These are phyloP conservation scores for Labyrinthula sp. DNA, from an alignment of 352 stramenopile species.

Conservation along the genomic window DNA sequence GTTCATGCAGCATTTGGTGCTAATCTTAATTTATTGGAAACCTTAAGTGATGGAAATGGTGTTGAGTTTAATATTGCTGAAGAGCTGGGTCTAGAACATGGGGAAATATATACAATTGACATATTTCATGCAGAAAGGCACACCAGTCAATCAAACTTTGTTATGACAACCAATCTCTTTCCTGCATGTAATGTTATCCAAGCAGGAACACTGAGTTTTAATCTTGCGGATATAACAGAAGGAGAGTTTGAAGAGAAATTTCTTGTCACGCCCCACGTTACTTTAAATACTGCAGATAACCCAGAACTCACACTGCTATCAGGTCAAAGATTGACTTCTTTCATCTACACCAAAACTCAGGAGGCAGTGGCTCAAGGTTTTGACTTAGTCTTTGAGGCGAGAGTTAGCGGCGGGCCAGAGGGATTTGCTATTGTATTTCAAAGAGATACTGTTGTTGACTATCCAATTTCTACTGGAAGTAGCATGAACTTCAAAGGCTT, in stretches of 20 bases:
- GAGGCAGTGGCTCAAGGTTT: too few relatives aligned
- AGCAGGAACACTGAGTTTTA: too few relatives aligned
- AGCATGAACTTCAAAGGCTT: not conserved
- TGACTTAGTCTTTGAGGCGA: conserved; percentile 4
- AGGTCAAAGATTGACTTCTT: too few relatives aligned
- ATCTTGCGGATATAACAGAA: not conserved
- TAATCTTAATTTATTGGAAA: not conserved
- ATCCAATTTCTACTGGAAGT: not conserved
- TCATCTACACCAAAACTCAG: too few relatives aligned
- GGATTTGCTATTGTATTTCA: conserved; percentile 20
- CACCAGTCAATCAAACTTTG: conserved; percentile 9
- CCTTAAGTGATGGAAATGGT: too few relatives aligned
- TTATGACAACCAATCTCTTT: conserved; percentile 7
- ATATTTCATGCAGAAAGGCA: conserved; percentile 18
- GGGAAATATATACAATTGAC: conserved; percentile 20
- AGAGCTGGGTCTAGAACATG: conserved; percentile 1
- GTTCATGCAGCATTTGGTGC: conserved; percentile 1
- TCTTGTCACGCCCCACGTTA: not conserved
- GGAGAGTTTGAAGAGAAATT: not conserved
- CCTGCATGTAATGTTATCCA: conserved; percentile 10
- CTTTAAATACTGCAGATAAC: too few relatives aligned
- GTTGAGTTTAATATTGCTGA: too few relatives aligned
- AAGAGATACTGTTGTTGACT: not conserved
- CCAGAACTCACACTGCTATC: too few relatives aligned
- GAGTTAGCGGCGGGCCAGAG: not conserved